Percentiles rank a stretch among this genome's conserved stretches.
Conservation (phyloP, 2,329 filamentous ascomycete species). For the Fusarium floridanum region DNA sequence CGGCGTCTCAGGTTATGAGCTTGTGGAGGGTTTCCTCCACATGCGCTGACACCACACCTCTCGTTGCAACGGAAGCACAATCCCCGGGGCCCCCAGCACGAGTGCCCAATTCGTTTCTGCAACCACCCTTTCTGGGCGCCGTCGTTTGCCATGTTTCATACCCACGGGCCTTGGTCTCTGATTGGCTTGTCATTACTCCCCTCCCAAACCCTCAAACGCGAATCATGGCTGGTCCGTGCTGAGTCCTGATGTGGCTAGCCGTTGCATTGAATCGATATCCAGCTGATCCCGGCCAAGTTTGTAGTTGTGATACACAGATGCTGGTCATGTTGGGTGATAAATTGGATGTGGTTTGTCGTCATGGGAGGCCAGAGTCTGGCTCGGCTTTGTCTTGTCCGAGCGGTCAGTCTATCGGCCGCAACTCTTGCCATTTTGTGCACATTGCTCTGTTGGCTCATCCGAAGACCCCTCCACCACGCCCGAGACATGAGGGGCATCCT, state of each 20-base stretch:
- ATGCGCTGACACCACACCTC: constrained; percentile 37
- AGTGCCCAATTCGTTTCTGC: constrained; percentile 32
- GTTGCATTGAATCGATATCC: constrained; percentile 13
- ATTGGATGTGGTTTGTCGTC: neutral
- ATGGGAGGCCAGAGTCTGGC: neutral
- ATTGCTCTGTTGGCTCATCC: constrained; percentile 1
- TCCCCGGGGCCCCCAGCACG: constrained; percentile 10
- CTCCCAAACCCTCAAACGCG: constrained; percentile 29
- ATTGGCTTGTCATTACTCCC: constrained; percentile 24
- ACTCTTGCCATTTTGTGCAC: neutral
- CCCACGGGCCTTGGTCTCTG: constrained; percentile 10
- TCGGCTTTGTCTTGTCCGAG: neutral
- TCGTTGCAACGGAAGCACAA: constrained; percentile 24
- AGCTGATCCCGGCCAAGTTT: neutral
- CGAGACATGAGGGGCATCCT: constrained; percentile 14
- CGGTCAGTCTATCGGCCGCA: neutral
- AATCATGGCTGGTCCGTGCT: constrained; percentile 30
- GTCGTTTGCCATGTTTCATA: constrained; percentile 45
- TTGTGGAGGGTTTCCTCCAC: constrained; percentile 41
- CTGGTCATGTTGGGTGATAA: neutral
- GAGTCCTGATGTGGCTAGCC: constrained; percentile 28
- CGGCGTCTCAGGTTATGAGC: constrained; percentile 51
- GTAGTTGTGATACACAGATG: constrained; percentile 4
- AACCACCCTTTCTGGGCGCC: constrained; percentile 35
- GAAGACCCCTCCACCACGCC: neutral